Evolutionary conservation across 177 flowering plant species (phyloP), one percentile per base, ranked within the genome.

Genomic region (Tripterygium wilfordii): DNA sequence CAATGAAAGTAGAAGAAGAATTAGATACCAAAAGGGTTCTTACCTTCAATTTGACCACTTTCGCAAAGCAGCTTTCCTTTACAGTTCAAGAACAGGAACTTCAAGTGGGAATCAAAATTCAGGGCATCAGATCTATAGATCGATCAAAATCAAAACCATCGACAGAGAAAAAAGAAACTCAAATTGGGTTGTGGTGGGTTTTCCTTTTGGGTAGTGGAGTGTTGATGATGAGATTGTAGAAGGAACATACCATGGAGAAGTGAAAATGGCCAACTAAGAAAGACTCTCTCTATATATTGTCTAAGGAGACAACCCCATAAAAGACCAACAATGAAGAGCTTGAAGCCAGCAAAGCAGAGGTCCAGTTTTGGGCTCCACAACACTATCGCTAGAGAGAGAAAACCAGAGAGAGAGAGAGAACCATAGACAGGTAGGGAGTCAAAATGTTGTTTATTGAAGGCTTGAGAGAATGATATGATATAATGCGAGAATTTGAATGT

Each of bases 331-430:
- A 66, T 62, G 70, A 63, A 65, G 63, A 74, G 64, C 72, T 58
- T n/a, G 60, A 54, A 65, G 78, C 74, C 83, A 84, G 85, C 85
- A 69, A 70, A 72, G 80, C 80, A 70, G 29, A 63, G 71, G 80
- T 63, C 65, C 70, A 67, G 63, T 40, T 38, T 13, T 63, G 80
- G 76, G 75, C 69, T 64, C 71, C 77, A 72, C 81, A 10, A 54
- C 52, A 37, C 51, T 44, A 22, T 50, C 38, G 50, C 3, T 30
- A 37, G 33, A 33, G 47, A 51, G 50, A 41, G 17, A n/a, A 24
- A 14, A n/a, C n/a, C n/a, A n/a, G n/a, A n/a, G n/a, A n/a, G n/a
- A n/a, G n/a, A n/a, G n/a, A n/a, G n/a, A n/a, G n/a, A n/a, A n/a
- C n/a, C n/a, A n/a, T n/a, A n/a, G n/a, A n/a, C n/a, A n/a, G n/a